A percentile compares a stretch with the other conserved stretches of the same genome.
These are phyloP conservation scores for Vaccinium vitisidaea DNA, from an alignment of 148 eudicot genomes.

Conservation along the genomic window DNA sequence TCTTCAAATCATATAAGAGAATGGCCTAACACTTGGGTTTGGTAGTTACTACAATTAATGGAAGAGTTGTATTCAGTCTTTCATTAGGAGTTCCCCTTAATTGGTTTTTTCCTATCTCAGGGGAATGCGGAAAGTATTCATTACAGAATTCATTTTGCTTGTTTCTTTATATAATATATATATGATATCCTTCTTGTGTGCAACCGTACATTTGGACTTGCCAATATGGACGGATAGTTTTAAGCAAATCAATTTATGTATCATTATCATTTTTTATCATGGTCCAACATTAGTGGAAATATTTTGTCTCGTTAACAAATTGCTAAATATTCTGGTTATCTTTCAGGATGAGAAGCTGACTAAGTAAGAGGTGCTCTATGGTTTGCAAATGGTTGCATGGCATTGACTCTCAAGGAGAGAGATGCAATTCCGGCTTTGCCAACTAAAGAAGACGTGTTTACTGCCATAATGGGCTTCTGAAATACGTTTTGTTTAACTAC, in stretches of 20 bases:
- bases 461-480: conserved; percentile 59
- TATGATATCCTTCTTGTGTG: neutral
- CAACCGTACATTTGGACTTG: neutral
- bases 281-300: neutral
- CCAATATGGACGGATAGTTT: neutral
- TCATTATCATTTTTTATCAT: neutral
- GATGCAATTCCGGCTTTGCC: conserved; percentile 99
- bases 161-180: neutral
- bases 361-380: conserved; percentile 63
- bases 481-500: conserved; percentile 29
- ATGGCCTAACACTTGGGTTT: neutral
- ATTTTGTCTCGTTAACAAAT: neutral
- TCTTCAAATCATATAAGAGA: neutral
- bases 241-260: neutral
- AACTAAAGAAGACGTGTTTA: conserved; percentile 56
- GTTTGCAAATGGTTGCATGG: conserved; percentile 92
- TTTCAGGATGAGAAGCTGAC: conserved; percentile 56
- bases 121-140: neutral
- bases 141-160: neutral
- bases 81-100: no score
- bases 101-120: no score
- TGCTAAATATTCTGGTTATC: neutral
- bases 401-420: conserved; percentile 84
- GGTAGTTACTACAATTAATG: neutral
- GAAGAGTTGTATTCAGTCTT: neutral